Conservation (phyloP, 495 filamentous ascomycete genomes). For the Saxophila tyrrhenica region DNA sequence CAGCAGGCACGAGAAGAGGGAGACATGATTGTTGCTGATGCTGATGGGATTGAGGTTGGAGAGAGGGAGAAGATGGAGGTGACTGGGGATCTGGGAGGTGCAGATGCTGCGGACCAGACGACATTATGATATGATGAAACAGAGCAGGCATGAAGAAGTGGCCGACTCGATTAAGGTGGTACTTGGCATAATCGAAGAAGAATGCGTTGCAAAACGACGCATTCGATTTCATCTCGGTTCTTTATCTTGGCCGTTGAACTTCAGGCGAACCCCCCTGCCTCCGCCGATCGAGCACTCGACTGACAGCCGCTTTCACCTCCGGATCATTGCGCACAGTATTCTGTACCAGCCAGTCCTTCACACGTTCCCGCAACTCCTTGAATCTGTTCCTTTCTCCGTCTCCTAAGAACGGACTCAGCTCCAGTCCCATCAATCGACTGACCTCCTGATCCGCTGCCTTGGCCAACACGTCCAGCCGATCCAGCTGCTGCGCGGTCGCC, state of each 20-base stretch:
- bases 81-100: not conserved
- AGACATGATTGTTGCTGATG: not conserved
- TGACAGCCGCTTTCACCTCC: conserved; percentile 32
- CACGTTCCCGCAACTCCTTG: conserved; percentile 20
- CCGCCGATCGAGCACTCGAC: conserved; percentile 23
- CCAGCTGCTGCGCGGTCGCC: conserved; percentile 37
- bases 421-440: conserved; percentile 56
- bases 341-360: conserved; percentile 34
- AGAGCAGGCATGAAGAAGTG: not conserved
- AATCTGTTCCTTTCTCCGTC: conserved; percentile 53
- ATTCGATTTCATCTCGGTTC: no score
- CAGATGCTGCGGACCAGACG: not conserved
- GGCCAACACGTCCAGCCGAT: conserved; percentile 43
- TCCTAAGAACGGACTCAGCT: conserved; percentile 63
- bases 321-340: conserved; percentile 31
- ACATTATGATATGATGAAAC: not conserved
- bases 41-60: not conserved
- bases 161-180: no score
- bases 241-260: no score
- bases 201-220: not conserved
- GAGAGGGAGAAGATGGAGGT: conserved; percentile 1
- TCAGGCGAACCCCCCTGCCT: not conserved
- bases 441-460: conserved; percentile 55
- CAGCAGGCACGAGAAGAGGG: not conserved
- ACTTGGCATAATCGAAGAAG: no score